Conservation (phyloP, 306 rosid species). For the Vicia faba region DNA sequence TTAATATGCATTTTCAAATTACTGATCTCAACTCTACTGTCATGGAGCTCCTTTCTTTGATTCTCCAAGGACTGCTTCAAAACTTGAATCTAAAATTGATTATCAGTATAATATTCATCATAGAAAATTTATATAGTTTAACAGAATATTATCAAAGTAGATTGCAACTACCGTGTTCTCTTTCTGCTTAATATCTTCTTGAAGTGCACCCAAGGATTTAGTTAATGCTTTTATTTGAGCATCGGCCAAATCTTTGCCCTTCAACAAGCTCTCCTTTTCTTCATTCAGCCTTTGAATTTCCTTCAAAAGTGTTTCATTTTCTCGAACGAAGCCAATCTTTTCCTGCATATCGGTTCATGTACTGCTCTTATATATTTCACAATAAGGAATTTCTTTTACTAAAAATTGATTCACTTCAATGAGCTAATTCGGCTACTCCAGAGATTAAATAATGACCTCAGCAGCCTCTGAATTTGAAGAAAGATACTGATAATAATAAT, state of each 20-base stretch:
- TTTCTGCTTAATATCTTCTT: slow-evolving; percentile 76
- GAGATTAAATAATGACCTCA: slow-evolving; percentile 61
- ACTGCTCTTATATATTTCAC: too few species aligned
- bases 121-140: slow-evolving; percentile 24
- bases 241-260: slow-evolving; percentile 64
- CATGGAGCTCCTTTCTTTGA: slow-evolving; percentile 71
- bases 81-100: slow-evolving; percentile 63
- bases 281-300: slow-evolving; percentile 57
- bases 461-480: slow-evolving; percentile 78
- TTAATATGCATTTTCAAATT: slow-evolving; percentile 69
- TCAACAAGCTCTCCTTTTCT: slow-evolving; percentile 62
- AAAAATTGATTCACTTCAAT: slow-evolving; percentile 3
- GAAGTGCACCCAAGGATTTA: slow-evolving; percentile 70
- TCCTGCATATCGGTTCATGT: slow-evolving; percentile 52
- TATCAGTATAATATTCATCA: slow-evolving; percentile 37
- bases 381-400: neutral
- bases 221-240: slow-evolving; percentile 63
- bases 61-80: slow-evolving; percentile 75
- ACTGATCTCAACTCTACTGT: slow-evolving; percentile 71
- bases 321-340: slow-evolving; percentile 61
- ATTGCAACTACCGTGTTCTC: slow-evolving; percentile 64
- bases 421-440: slow-evolving; percentile 35
- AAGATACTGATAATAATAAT: slow-evolving; percentile 86
- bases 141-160: slow-evolving; percentile 30
- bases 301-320: slow-evolving; percentile 57